These are phyloP conservation scores for Phialemoniopsis sp. DNA, from an alignment of 2,329 filamentous ascomycete species.

Conservation along the genomic window DNA sequence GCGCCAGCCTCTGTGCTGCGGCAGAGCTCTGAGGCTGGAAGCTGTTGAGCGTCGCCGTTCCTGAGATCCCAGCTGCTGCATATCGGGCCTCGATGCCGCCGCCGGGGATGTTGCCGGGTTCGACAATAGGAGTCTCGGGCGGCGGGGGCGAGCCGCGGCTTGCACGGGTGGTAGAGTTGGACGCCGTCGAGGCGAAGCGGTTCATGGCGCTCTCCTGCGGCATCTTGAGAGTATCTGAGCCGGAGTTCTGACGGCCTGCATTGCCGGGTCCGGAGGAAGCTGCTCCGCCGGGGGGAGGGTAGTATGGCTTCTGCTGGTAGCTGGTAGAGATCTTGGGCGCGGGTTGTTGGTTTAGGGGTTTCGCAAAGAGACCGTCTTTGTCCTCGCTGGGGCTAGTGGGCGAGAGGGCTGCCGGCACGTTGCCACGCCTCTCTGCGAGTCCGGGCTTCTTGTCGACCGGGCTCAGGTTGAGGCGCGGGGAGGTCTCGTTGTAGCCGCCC, in stretches of 20 bases:
- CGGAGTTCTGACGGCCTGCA: conserved; percentile 13
- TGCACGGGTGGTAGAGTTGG: conserved; percentile 87
- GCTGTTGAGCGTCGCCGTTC: conserved; percentile 75
- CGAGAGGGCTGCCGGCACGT: conserved; percentile 76
- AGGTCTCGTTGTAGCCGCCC: conserved; percentile 42
- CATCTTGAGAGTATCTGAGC: conserved; percentile 28
- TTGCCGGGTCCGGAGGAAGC: conserved; percentile 18
- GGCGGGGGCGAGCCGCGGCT: conserved; percentile 91
- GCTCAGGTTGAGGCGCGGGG: conserved; percentile 50
- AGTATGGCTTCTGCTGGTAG: conserved; percentile 56
- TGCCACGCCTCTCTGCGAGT: conserved; percentile 77
- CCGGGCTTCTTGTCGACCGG: conserved; percentile 53
- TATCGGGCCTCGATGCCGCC: conserved; percentile 89
- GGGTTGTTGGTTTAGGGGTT: conserved; percentile 43
- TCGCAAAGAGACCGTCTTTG: conserved; percentile 76
- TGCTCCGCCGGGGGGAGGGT: conserved; percentile 48
- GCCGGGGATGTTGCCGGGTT: conserved; percentile 64
- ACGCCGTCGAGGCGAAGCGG: conserved; percentile 75
- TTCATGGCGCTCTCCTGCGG: conserved; percentile 49
- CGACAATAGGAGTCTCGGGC: conserved; percentile 83
- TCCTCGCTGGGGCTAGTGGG: conserved; percentile 74
- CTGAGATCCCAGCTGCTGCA: conserved; percentile 86
- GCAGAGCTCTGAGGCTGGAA: conserved; percentile 69
- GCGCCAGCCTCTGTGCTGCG: conserved; percentile 73
- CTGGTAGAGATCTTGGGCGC: conserved; percentile 33